These are phyloP conservation scores for Pseudopyrenochaeta lycopersici DNA, from an alignment of 2,329 filamentous ascomycete genomes.

Conservation along the genomic window DNA sequence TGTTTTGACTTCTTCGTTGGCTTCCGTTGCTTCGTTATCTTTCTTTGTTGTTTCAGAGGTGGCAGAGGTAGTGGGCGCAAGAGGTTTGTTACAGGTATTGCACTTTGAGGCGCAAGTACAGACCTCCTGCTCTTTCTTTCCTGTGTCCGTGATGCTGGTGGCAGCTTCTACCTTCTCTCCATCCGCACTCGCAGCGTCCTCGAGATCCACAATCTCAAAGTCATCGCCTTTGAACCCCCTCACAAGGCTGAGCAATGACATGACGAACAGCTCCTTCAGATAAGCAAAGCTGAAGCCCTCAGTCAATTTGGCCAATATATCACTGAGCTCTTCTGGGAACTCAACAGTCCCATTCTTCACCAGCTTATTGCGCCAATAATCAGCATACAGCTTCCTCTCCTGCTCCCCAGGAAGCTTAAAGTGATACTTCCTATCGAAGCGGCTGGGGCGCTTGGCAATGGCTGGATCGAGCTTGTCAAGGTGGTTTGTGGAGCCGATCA, in stretches of 20 bases:
- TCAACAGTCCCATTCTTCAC: conserved; percentile 40
- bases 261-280: conserved; percentile 53
- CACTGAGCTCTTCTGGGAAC: conserved; percentile 48
- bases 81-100: conserved; percentile 25
- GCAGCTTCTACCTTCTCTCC: conserved; percentile 1
- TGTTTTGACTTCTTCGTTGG: conserved; percentile 19
- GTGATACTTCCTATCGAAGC: conserved; percentile 57
- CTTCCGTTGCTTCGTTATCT: conserved; percentile 15
- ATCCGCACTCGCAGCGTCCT: conserved; percentile 31
- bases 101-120: conserved; percentile 31
- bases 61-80: conserved; percentile 1
- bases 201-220: conserved; percentile 32
- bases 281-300: conserved; percentile 55
- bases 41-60: conserved; percentile 4
- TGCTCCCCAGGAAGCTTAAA: conserved; percentile 48
- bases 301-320: conserved; percentile 44
- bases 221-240: conserved; percentile 36
- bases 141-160: background rate
- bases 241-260: conserved; percentile 47
- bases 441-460: conserved; percentile 55
- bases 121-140: conserved; percentile 11
- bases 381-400: conserved; percentile 49
- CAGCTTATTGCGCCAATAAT: conserved; percentile 54
- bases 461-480: conserved; percentile 72
- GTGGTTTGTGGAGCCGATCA: conserved; percentile 70